phyloP scores from a whole-genome alignment of 2,329 filamentous ascomycete genomes.

The Hirsutella minnesotensis region DNA sequence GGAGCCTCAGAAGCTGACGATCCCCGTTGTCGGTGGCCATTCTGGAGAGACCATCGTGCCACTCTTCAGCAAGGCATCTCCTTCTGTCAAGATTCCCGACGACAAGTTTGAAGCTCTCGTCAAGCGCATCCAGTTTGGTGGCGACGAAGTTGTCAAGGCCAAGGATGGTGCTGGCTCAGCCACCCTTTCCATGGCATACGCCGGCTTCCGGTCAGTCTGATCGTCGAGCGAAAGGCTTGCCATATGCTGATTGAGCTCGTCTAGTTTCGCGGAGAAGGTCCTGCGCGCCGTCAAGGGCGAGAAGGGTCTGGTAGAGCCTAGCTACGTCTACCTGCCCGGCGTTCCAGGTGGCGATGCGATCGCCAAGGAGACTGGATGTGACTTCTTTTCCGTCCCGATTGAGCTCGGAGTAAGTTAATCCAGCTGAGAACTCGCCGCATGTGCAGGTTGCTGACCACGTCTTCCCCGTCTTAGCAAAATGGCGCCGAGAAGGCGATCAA shows the following conservation, averaged over 20 bases:
- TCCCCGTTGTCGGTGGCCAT: constrained; percentile 94
- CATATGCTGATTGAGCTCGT: constrained; percentile 6
- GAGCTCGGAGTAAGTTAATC: constrained; percentile 74
- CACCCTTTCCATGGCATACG: constrained; percentile 90
- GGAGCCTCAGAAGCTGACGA: constrained; percentile 69
- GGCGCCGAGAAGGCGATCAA: constrained; percentile 81
- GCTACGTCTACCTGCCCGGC: constrained; percentile 89
- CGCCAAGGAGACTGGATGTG: constrained; percentile 67
- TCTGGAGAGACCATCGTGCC: constrained; percentile 97
- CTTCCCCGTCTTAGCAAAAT: constrained; percentile 43
- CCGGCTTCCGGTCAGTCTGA: constrained; percentile 67
- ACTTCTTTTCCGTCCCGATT: constrained; percentile 94
- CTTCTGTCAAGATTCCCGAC: constrained; percentile 65
- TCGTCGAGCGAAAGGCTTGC: neutral
- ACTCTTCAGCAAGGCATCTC: constrained; percentile 84
- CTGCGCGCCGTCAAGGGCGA: constrained; percentile 81
- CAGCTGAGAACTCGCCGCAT: neutral
- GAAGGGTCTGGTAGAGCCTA: constrained; percentile 87
- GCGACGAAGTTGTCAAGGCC: constrained; percentile 92
- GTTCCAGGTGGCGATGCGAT: constrained; percentile 80
- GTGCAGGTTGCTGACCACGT: too few species aligned
- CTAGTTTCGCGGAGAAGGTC: constrained; percentile 84
- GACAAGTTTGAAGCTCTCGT: constrained; percentile 87
- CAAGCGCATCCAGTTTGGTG: constrained; percentile 94
- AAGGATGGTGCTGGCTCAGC: constrained; percentile 87